Conservation (phyloP, 2,329 filamentous ascomycete species). For the Pseudogymnoascus sp. region DNA sequence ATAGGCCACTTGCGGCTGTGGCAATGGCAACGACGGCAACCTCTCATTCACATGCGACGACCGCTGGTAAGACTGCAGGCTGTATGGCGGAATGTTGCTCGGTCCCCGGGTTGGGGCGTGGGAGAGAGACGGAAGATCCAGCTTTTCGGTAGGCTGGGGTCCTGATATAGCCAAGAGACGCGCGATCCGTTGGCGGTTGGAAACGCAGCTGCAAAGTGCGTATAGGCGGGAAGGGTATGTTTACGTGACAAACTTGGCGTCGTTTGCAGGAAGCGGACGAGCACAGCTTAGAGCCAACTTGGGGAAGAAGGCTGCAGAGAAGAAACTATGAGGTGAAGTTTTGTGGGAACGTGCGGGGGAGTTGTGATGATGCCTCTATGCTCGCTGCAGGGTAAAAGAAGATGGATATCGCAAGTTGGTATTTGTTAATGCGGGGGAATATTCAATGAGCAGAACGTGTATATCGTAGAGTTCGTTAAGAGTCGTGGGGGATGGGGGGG, state of each 20-base stretch:
- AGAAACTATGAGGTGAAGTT: neutral
- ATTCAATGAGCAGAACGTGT: conserved; percentile 28
- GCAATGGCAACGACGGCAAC: conserved; percentile 61
- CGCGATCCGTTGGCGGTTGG: neutral
- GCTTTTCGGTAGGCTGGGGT: conserved; percentile 60
- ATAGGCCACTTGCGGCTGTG: conserved; percentile 52
- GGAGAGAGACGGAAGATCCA: conserved; percentile 85
- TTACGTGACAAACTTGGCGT: neutral
- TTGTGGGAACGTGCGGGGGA: neutral
- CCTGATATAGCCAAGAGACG: neutral
- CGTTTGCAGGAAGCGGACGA: neutral
- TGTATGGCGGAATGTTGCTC: conserved; percentile 62
- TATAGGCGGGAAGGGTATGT: neutral
- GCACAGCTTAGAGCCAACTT: neutral
- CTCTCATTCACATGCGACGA: conserved; percentile 63
- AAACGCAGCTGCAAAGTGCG: neutral
- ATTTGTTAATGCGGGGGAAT: conserved; percentile 8
- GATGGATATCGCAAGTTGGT: conserved; percentile 22
- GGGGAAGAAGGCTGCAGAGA: neutral
- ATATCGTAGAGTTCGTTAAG: conserved; percentile 36
- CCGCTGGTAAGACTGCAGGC: conserved; percentile 54
- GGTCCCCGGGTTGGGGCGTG: conserved; percentile 73
- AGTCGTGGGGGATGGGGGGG: conserved; percentile 22
- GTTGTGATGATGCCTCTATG: neutral
- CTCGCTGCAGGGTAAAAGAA: conserved; percentile 11